These are phyloP conservation scores for Hirsutella rhossiliensis DNA, from an alignment of 2,329 filamentous ascomycete genomes.

Conservation along the genomic window DNA sequence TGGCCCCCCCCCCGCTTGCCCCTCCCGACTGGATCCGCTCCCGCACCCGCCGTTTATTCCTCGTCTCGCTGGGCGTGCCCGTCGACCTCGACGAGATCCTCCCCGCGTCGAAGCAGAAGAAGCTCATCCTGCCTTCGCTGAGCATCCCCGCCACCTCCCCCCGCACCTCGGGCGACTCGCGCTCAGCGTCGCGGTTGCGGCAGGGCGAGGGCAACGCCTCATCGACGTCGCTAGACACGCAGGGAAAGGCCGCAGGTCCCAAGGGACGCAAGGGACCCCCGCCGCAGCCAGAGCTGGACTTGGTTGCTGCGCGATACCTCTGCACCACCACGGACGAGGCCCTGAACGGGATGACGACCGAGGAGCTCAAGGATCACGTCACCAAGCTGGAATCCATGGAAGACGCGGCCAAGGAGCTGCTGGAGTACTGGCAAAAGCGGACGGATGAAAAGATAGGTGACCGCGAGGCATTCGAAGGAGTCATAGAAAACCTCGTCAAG, in stretches of 20 bases:
- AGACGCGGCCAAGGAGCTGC: conserved; percentile 58
- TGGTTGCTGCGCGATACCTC: conserved; percentile 64
- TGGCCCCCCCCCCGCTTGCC: conserved; percentile 85
- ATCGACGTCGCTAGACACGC: conserved; percentile 46
- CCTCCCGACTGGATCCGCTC: conserved; percentile 97
- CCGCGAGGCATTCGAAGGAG: conserved; percentile 86
- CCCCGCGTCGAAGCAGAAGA: conserved; percentile 95
- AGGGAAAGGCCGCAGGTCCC: conserved; percentile 36
- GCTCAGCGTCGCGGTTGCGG: conserved; percentile 32
- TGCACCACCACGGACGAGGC: conserved; percentile 80
- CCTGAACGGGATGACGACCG: conserved; percentile 63
- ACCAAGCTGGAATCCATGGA: conserved; percentile 56
- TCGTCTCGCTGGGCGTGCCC: conserved; percentile 90
- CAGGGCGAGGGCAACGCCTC: conserved; percentile 40
- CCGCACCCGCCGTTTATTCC: conserved; percentile 84
- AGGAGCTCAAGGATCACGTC: conserved; percentile 64
- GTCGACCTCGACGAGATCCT: conserved; percentile 96
- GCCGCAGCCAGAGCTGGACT: conserved; percentile 63
- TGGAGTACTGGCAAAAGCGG: conserved; percentile 81
- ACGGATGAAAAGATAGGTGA: conserved; percentile 82
- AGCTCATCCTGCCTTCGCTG: conserved; percentile 82
- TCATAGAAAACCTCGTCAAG: conserved; percentile 93
- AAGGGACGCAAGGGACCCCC: conserved; percentile 45
- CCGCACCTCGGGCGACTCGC: conserved; percentile 42
- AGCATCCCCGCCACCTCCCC: conserved; percentile 52